These are phyloP conservation scores for Cladosporium sphaerospermum DNA, from an alignment of 2,329 filamentous ascomycete species.

Conservation along the genomic window DNA sequence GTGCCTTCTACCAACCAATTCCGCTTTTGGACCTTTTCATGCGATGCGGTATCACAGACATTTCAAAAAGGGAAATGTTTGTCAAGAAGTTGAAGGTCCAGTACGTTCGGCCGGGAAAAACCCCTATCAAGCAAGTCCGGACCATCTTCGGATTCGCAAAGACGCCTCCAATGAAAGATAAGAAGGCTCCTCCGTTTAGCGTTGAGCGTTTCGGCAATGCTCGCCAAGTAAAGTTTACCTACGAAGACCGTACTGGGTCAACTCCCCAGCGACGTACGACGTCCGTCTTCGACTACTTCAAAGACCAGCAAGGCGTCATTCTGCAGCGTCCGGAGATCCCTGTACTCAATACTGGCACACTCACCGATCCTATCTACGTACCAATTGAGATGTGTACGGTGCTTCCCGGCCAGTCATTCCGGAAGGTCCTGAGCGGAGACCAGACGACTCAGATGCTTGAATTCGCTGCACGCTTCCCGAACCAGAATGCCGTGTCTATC, in stretches of 20 bases:
- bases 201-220: conserved; percentile 32
- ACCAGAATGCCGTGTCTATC: conserved; percentile 62
- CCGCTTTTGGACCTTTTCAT: conserved; percentile 29
- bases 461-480: conserved; percentile 63
- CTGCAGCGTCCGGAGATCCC: conserved; percentile 46
- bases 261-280: conserved; percentile 35
- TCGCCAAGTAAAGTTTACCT: conserved; percentile 46
- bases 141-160: conserved; percentile 43
- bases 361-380: conserved; percentile 54
- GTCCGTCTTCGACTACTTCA: conserved; percentile 48
- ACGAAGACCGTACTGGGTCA: conserved; percentile 14
- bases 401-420: conserved; percentile 57
- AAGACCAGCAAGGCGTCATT: conserved; percentile 34
- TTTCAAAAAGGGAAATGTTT: conserved; percentile 21
- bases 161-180: conserved; percentile 18
- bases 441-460: conserved; percentile 65
- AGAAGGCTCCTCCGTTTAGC: conserved; percentile 7
- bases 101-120: conserved; percentile 14
- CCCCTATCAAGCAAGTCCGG: conserved; percentile 31
- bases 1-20: conserved; percentile 49
- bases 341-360: conserved; percentile 57
- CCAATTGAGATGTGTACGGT: conserved; percentile 62
- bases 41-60: conserved; percentile 22
- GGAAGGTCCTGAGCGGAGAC: conserved; percentile 50
- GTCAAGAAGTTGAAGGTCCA: conserved; percentile 26